phyloP scores from a whole-genome alignment of 1,284 basidiomycete species.

The Sporisorium exsertum region DNA sequence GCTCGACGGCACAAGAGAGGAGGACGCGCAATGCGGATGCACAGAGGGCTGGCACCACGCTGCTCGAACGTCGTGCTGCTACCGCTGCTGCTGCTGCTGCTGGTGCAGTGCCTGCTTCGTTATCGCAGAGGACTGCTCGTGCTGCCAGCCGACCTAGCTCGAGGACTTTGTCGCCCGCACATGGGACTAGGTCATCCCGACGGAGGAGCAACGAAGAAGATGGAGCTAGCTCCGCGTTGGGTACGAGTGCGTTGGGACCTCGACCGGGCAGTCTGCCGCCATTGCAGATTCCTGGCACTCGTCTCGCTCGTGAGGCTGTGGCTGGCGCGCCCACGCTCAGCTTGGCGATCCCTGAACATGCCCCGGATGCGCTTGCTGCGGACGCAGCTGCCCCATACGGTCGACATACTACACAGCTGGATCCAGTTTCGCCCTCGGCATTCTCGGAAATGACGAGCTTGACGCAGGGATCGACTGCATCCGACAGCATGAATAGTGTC shows the following conservation, averaged over 20 bases:
- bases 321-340: conserved; percentile 2
- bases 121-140: conserved; percentile 6
- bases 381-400: background rate
- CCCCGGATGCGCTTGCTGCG: background rate
- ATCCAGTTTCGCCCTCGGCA: conserved; percentile 44
- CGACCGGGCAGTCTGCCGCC: conserved; percentile 25
- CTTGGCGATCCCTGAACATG: background rate
- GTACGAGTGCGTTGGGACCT: conserved; percentile 10
- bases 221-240: conserved; percentile 2
- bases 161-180: conserved; percentile 31
- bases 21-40: conserved; percentile 9
- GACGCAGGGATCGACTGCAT: conserved; percentile 42
- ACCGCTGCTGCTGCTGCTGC: conserved; percentile 18
- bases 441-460: conserved; percentile 47
- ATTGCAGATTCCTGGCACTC: conserved; percentile 20
- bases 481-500: conserved; percentile 34
- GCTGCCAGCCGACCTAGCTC: conserved; percentile 24
- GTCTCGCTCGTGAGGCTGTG: conserved; percentile 14
- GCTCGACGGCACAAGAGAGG: conserved; percentile 3
- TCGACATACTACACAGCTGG: conserved; percentile 5
- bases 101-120: background rate
- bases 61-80: conserved; percentile 33
- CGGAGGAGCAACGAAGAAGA: conserved; percentile 30
- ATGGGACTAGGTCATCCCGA: conserved; percentile 26
- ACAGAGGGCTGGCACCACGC: conserved; percentile 11